These are phyloP conservation scores for Russula virescens DNA, from an alignment of 768 basidiomycete genomes.

Conservation along the genomic window DNA sequence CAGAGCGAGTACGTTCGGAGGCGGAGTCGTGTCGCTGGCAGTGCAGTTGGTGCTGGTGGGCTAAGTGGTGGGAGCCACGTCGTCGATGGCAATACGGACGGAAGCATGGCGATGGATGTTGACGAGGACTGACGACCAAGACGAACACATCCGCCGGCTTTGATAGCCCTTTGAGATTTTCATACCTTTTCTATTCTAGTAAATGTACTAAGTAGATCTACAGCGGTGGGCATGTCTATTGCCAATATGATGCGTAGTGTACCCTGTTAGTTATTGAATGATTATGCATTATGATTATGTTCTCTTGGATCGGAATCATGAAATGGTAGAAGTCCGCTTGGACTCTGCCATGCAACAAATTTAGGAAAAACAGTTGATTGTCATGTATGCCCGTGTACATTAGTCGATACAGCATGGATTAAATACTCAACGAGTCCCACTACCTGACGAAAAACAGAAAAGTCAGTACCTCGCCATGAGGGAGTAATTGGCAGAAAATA, in stretches of 20 bases:
- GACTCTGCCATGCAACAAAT: too few species aligned
- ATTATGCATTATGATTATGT: neutral
- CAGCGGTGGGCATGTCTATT: neutral
- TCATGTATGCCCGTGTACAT: too few species aligned
- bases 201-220: conserved; percentile 8
- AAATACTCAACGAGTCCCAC: too few species aligned
- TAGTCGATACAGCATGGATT: too few species aligned
- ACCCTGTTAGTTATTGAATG: conserved; percentile 4
- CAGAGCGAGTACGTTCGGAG: conserved; percentile 70
- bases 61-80: neutral
- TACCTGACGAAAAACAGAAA: too few species aligned
- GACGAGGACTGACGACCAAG: conserved; percentile 18
- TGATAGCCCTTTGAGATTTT: neutral
- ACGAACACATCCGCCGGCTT: neutral
- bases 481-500: neutral
- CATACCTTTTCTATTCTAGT: conserved; percentile 3
- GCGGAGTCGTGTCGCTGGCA: conserved; percentile 38
- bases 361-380: too few species aligned
- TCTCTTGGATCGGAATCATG: neutral
- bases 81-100: neutral
- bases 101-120: conserved; percentile 22
- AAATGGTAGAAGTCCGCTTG: too few species aligned
- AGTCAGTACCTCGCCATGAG: neutral
- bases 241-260: conserved; percentile 8
- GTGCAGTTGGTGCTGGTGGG: conserved; percentile 6